Percentiles rank a stretch among this genome's conserved stretches.
These are phyloP conservation scores for Calophaca sinica DNA, from an alignment of 306 rosid species.

Conservation along the genomic window DNA sequence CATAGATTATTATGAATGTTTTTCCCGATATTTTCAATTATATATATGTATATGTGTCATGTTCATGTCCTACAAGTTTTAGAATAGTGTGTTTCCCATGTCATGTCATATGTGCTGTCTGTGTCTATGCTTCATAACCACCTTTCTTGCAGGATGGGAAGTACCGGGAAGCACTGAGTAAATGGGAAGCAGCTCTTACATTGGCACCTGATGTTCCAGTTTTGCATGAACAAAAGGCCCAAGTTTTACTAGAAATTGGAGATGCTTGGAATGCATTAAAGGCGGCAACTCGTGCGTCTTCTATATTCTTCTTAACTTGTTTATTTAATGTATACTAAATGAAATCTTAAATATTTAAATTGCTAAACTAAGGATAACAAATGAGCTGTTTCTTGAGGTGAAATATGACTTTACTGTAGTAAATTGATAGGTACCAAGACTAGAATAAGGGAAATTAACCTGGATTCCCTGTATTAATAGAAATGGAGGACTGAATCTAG, in stretches of 20 bases:
- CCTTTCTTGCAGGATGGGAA: conserved; percentile 68
- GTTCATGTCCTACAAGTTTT: neutral
- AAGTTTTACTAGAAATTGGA: conserved; percentile 84
- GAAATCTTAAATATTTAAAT: conserved; percentile 18
- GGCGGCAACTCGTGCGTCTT: conserved; percentile 77
- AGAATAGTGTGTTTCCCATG: conserved; percentile 19
- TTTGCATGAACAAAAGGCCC: conserved; percentile 90
- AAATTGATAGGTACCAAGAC: no score
- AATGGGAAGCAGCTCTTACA: conserved; percentile 91
- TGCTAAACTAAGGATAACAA: conserved; percentile 3
- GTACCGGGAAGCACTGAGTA: conserved; percentile 79
- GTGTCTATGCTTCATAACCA: neutral
- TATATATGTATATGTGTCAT: neutral
- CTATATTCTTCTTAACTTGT: conserved; percentile 36
- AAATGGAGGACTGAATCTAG: no score
- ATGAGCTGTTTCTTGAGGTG: conserved; percentile 24
- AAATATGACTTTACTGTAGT: conserved; percentile 6
- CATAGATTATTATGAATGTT: neutral
- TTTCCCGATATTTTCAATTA: neutral
- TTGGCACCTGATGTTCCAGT: conserved; percentile 72
- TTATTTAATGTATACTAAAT: neutral
- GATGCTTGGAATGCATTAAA: conserved; percentile 91
- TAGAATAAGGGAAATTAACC: no score
- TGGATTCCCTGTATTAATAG: no score
- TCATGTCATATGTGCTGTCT: neutral